These are phyloP conservation scores for Dothidotthia symphoricarpi DNA, from an alignment of 2,329 filamentous ascomycete genomes.

Conservation along the genomic window DNA sequence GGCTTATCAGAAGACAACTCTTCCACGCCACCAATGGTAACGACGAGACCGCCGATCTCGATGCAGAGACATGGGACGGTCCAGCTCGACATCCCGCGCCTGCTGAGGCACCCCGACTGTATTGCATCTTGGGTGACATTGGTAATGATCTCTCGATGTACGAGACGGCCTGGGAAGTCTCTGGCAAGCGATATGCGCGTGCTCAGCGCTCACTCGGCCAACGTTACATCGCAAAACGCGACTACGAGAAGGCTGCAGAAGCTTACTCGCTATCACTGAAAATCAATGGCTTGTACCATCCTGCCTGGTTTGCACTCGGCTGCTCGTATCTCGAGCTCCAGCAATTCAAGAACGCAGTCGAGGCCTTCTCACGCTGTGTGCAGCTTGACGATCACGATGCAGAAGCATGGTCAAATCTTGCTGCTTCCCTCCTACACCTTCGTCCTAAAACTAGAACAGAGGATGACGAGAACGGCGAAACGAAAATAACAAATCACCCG, in stretches of 20 bases:
- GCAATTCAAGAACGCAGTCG: slow-evolving; percentile 73
- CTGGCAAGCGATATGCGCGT: slow-evolving; percentile 74
- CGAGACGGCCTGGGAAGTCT: slow-evolving; percentile 83
- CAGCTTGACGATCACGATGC: slow-evolving; percentile 85
- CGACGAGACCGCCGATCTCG: slow-evolving; percentile 41
- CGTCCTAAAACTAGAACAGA: slow-evolving; percentile 49
- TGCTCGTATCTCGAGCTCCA: slow-evolving; percentile 80
- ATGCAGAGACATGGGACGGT: slow-evolving; percentile 61
- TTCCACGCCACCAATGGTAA: slow-evolving; percentile 62
- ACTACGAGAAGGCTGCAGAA: slow-evolving; percentile 67
- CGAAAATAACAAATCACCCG: slow-evolving; percentile 41
- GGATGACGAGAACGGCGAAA: slow-evolving; percentile 29
- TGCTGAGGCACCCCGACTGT: slow-evolving; percentile 79
- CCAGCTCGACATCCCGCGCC: slow-evolving; percentile 69
- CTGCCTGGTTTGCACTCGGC: slow-evolving; percentile 86
- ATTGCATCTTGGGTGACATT: slow-evolving; percentile 91
- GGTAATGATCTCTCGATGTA: slow-evolving; percentile 74
- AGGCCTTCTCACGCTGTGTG: slow-evolving; percentile 80
- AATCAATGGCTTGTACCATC: slow-evolving; percentile 76
- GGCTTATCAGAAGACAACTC: slow-evolving; percentile 73
- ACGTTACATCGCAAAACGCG: slow-evolving; percentile 65
- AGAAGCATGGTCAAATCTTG: slow-evolving; percentile 92
- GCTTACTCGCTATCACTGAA: slow-evolving; percentile 76
- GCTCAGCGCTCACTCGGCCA: slow-evolving; percentile 86
- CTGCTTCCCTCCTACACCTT: slow-evolving; percentile 73